Percentiles rank a stretch among this genome's conserved stretches.
phyloP scores from a whole-genome alignment of 768 basidiomycete genomes.

The Amanita fuliginea region DNA sequence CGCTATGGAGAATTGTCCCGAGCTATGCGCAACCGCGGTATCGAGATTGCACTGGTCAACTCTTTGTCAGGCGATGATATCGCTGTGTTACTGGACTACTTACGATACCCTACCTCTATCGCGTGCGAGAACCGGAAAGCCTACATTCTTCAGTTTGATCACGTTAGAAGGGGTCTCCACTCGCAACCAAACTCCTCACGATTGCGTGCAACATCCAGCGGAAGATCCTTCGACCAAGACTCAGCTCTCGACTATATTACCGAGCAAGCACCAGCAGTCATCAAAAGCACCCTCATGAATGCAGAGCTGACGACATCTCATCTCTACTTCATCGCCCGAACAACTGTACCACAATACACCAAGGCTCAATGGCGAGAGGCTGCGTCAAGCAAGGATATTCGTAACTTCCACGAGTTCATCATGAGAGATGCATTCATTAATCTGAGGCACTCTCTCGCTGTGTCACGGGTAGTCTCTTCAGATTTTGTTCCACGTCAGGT shows the following conservation, averaged over 20 bases:
- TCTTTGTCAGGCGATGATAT: conserved; percentile 32
- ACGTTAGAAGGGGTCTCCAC: conserved; percentile 23
- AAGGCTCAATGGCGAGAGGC: not conserved
- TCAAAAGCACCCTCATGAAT: conserved; percentile 10
- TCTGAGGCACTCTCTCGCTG: conserved; percentile 1
- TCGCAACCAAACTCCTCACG: not conserved
- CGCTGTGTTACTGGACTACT: conserved; percentile 31
- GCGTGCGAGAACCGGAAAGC: conserved; percentile 5
- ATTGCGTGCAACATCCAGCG: conserved; percentile 20
- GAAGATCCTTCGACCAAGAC: conserved; percentile 36
- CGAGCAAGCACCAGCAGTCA: conserved; percentile 26
- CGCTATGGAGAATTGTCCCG: conserved; percentile 89
- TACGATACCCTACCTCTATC: conserved; percentile 17
- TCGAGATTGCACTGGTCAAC: conserved; percentile 60
- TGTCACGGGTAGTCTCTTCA: conserved; percentile 18
- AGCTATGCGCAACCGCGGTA: conserved; percentile 96
- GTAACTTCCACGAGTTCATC: not conserved
- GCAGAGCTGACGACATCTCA: conserved; percentile 12
- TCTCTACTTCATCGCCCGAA: conserved; percentile 13
- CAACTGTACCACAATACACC: conserved; percentile 8
- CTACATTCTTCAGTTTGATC: conserved; percentile 20
- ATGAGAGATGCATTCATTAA: not conserved
- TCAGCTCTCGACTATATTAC: conserved; percentile 30
- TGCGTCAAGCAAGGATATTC: not conserved
- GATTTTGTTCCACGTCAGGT: conserved; percentile 34